Percentiles rank a stretch among this genome's conserved stretches.
Evolutionary conservation across 1,284 basidiomycete genomes (phyloP).

Genomic region (Earliella scabrosa): DNA sequence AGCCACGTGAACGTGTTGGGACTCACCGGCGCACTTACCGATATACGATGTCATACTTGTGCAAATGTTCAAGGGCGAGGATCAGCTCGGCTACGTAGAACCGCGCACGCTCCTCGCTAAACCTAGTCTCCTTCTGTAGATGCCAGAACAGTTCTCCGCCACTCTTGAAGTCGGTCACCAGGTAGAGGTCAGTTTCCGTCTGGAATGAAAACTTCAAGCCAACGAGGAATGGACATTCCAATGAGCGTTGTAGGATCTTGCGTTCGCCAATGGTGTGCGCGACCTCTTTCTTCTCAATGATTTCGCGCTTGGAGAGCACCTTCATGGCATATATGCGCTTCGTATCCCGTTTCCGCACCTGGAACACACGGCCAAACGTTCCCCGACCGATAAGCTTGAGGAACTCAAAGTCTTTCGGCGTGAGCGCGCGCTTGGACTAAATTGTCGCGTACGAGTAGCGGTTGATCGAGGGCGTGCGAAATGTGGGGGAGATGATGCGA

Average conservation of each 20-base stretch:
- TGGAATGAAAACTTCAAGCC: slow-evolving; percentile 99
- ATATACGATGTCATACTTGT: slow-evolving; percentile 98
- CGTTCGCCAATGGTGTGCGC: slow-evolving; percentile 99
- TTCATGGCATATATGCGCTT: slow-evolving; percentile 99
- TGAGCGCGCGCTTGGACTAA: slow-evolving; percentile 82
- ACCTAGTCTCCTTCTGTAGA: slow-evolving; percentile 92
- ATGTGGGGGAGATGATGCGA: slow-evolving; percentile 7
- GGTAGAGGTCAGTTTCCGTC: slow-evolving; percentile 93
- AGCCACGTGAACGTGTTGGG: neutral
- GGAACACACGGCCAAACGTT: slow-evolving; percentile 99
- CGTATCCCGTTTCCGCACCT: slow-evolving; percentile 97
- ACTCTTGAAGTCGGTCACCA: slow-evolving; percentile 99
- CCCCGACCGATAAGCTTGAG: slow-evolving; percentile 98
- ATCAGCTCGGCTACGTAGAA: slow-evolving; percentile 97
- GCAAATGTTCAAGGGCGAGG: slow-evolving; percentile 92
- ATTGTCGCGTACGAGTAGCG: neutral
- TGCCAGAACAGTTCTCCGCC: slow-evolving; percentile 99
- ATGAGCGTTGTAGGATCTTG: slow-evolving; percentile 94
- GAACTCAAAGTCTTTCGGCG: slow-evolving; percentile 96
- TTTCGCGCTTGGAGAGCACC: slow-evolving; percentile 98
- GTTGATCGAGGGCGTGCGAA: slow-evolving; percentile 1
- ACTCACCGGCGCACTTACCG: slow-evolving; percentile 54
- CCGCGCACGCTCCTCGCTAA: slow-evolving; percentile 89
- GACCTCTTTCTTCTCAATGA: slow-evolving; percentile 98
- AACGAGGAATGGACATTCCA: slow-evolving; percentile 97